Evolutionary conservation across 306 rosid species (phyloP), one percentile per base, ranked within the genome.

Genomic region (Phaseolus lunatus): DNA sequence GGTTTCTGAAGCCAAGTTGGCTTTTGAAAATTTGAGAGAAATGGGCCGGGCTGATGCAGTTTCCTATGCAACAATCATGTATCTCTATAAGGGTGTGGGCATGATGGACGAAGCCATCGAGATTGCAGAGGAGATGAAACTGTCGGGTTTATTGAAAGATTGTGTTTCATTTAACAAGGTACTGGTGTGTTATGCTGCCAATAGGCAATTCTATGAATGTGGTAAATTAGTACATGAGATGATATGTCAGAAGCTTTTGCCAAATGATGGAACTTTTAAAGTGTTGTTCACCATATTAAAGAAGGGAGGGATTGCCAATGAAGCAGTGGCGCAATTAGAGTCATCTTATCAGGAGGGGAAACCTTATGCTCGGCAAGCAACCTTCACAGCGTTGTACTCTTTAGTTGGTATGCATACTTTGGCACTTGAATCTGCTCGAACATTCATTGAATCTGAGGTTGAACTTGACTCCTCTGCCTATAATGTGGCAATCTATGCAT

Each of bases 41-140:
- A 86, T 73, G 79, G 91, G 90, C 35, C 47, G 80, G 67, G 89
- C 90, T 13, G 87, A 95, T 80, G 88, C 85, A 29, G 62, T 87
- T 24, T 87, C 97, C 72, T 92, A 89, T 75, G 89, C 80, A 56
- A 92, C 83, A 26, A 92, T 92, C 87, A 92, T 95, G 84, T 79
- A 83, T 84, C 87, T 95, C 68, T 95, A 92, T 81, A 92, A 85
- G 87, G 89, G 78, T 50, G 65, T 88, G 24, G 96, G 91, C 66
- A 72, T 82, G 90, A 71, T 92, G 13, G 94, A 92, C 6, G 90
- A 88, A 77, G 97, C 97, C 80, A 85, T 88, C 54, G 88, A 89
- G 80, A 50, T 95, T 70, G 99, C 93, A 3, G 97, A 89, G 82
- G 97, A 92, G 84, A 92, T 95, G 99, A 89, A 87, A 77, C 79